phyloP scores from a whole-genome alignment of 1,284 basidiomycete genomes.

The Papiliotrema flavescens region DNA sequence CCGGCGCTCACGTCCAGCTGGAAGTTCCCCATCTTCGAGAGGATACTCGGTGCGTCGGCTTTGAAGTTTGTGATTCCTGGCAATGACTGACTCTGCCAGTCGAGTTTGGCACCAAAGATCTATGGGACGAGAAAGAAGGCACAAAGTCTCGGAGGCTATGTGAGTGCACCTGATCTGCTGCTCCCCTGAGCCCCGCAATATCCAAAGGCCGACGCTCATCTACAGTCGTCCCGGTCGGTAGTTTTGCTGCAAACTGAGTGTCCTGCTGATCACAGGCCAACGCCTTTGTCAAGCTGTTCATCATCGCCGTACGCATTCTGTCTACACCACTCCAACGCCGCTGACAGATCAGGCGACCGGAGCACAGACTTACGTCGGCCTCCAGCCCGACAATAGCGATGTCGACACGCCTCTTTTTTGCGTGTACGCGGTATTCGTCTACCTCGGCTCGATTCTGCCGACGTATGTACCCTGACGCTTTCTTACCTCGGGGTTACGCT shows the following conservation, averaged over 20 bases:
- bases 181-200: too few species aligned
- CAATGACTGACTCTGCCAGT: background rate
- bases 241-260: background rate
- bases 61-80: too few species aligned
- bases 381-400: constrained; percentile 19
- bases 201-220: background rate
- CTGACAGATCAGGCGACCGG: constrained; percentile 19
- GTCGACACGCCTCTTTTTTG: constrained; percentile 32
- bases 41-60: constrained; percentile 12
- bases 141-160: background rate
- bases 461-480: constrained; percentile 20
- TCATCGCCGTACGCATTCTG: constrained; percentile 20
- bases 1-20: constrained; percentile 8
- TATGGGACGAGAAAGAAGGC: constrained; percentile 1
- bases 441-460: constrained; percentile 22
- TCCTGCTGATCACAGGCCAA: constrained; percentile 15
- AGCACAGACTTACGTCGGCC: constrained; percentile 25
- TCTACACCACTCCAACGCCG: background rate
- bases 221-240: constrained; percentile 16
- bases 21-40: constrained; percentile 12
- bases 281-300: constrained; percentile 35
- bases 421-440: constrained; percentile 29
- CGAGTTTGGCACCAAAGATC: background rate
- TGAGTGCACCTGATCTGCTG: background rate
- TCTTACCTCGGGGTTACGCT: too few species aligned